These are phyloP conservation scores for Hevea brasiliensis DNA, from an alignment of 345 rosid species.

Conservation along the genomic window DNA sequence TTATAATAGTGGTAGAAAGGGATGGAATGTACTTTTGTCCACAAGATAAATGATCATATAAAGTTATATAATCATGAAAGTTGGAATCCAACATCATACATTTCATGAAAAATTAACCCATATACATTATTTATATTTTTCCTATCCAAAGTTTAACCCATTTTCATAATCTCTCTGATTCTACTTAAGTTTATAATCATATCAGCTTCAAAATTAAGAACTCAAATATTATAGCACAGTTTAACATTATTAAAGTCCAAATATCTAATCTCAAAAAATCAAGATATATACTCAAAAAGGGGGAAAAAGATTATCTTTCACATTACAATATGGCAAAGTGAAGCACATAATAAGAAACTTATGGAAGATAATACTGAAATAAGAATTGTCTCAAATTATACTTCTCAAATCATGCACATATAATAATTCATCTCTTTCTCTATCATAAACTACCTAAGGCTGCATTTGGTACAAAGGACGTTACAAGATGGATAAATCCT, in stretches of 20 bases:
- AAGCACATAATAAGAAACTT: background rate
- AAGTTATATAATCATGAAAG: background rate
- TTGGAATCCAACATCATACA: background rate
- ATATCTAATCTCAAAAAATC: background rate
- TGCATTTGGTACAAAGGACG: no score
- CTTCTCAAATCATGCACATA: no score
- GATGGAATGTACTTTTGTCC: background rate
- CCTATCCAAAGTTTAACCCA: background rate
- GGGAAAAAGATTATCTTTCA: background rate
- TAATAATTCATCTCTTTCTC: constrained; percentile 4
- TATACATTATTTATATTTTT: background rate
- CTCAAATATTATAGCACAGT: background rate
- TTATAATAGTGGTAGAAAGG: background rate
- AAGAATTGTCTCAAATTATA: background rate
- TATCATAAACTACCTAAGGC: no score
- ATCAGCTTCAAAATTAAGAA: constrained; percentile 2
- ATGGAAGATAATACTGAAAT: background rate
- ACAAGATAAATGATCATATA: background rate
- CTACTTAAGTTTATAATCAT: background rate
- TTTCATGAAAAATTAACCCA: background rate
- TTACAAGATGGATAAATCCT: no score
- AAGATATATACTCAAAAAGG: background rate
- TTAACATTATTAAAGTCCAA: background rate
- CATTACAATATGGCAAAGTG: background rate
- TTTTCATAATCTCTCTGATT: background rate